Evolutionary conservation across 2,329 filamentous ascomycete species (phyloP).

Genomic region (Leptodontidium sp.): DNA sequence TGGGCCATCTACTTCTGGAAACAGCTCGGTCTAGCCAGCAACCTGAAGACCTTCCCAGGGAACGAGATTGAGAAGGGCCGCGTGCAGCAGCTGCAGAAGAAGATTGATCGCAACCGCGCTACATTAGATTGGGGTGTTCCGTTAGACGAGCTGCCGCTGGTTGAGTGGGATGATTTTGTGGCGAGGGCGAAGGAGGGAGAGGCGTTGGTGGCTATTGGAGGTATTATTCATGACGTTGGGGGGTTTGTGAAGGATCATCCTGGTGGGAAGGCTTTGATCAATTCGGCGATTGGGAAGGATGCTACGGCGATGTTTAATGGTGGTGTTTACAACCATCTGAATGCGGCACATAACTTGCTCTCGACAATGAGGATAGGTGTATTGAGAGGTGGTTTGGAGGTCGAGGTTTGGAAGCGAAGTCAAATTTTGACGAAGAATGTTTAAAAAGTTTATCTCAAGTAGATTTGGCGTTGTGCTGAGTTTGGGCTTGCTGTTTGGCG

Average conservation of each 20-base stretch:
- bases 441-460: background rate
- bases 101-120: constrained; percentile 82
- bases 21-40: constrained; percentile 79
- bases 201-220: constrained; percentile 76
- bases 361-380: constrained; percentile 42
- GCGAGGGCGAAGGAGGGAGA: constrained; percentile 77
- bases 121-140: constrained; percentile 84
- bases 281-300: constrained; percentile 81
- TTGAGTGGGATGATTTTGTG: constrained; percentile 85
- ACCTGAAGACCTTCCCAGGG: constrained; percentile 85
- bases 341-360: constrained; percentile 47
- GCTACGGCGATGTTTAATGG: constrained; percentile 90
- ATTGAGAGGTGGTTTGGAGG: constrained; percentile 33
- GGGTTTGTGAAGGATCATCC: constrained; percentile 87
- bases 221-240: constrained; percentile 83
- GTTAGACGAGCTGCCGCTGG: constrained; percentile 81
- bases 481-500: too few species aligned
- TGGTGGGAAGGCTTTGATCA: constrained; percentile 85
- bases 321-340: constrained; percentile 34
- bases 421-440: constrained; percentile 13
- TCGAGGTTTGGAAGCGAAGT: constrained; percentile 34
- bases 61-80: constrained; percentile 93
- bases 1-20: constrained; percentile 86
- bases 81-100: constrained; percentile 87
- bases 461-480: background rate